Evolutionary conservation across 805 yeast species (phyloP).

Genomic region (Candida insectorum): DNA sequence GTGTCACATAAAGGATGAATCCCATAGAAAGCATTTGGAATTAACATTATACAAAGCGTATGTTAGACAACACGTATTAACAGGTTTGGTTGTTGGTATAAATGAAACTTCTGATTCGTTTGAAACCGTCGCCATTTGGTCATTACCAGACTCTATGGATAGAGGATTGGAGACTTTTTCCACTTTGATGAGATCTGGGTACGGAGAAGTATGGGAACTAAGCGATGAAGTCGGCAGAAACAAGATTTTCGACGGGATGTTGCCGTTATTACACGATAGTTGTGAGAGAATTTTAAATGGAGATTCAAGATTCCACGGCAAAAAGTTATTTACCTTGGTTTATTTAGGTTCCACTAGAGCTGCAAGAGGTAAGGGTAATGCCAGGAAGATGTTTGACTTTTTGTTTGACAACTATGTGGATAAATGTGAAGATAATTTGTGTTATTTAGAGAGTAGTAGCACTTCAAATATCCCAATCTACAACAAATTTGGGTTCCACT

Average conservation of each 20-base stretch:
- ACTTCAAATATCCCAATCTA: constrained; percentile 49
- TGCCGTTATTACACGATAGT: constrained; percentile 49
- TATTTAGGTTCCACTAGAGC: constrained; percentile 40
- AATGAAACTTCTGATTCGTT: constrained; percentile 41
- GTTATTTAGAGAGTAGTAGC: constrained; percentile 51
- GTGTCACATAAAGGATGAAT: constrained; percentile 20
- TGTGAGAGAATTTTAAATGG: constrained; percentile 39
- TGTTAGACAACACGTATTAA: constrained; percentile 45
- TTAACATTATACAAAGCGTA: constrained; percentile 48
- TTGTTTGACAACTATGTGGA: constrained; percentile 48
- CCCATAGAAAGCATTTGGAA: constrained; percentile 24
- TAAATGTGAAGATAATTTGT: constrained; percentile 28
- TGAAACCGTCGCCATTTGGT: constrained; percentile 57
- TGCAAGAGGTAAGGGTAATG: constrained; percentile 59
- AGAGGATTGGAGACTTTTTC: constrained; percentile 44
- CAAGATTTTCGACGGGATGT: constrained; percentile 48
- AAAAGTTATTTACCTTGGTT: constrained; percentile 40
- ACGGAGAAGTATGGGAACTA: constrained; percentile 47
- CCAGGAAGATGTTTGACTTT: constrained; percentile 45
- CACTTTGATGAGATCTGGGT: constrained; percentile 51
- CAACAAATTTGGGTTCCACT: constrained; percentile 47
- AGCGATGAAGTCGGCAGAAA: constrained; percentile 46
- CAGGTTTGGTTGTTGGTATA: constrained; percentile 49
- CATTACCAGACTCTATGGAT: constrained; percentile 40
- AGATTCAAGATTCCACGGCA: constrained; percentile 38